These are phyloP conservation scores for Pyrenochaeta sp. DNA, from an alignment of 2,329 filamentous ascomycete genomes.

Conservation along the genomic window DNA sequence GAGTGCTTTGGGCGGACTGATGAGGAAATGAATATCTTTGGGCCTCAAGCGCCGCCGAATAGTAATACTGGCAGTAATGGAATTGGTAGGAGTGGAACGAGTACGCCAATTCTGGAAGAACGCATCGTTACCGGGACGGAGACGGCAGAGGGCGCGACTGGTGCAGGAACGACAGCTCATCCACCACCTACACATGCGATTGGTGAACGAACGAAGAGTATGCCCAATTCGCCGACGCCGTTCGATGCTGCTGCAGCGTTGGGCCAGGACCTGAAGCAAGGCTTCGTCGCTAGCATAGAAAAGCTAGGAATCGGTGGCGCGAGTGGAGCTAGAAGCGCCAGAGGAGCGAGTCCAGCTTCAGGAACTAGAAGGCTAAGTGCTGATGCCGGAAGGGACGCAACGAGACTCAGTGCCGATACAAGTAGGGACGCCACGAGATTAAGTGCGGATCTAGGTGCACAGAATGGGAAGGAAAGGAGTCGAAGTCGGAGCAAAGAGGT, in stretches of 20 bases:
- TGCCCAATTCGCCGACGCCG: slow-evolving; percentile 22
- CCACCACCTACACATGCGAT: slow-evolving; percentile 34
- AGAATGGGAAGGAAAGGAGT: slow-evolving; percentile 22
- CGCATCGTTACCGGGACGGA: slow-evolving; percentile 47
- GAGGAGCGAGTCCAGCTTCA: slow-evolving; percentile 26
- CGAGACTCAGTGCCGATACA: slow-evolving; percentile 18
- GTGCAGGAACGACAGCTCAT: slow-evolving; percentile 38
- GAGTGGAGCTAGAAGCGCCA: slow-evolving; percentile 8
- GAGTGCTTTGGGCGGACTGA: slow-evolving; percentile 86
- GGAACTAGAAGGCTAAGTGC: slow-evolving; percentile 18
- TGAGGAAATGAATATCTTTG: slow-evolving; percentile 84
- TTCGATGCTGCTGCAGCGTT: slow-evolving; percentile 39
- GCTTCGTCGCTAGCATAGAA: slow-evolving; percentile 42
- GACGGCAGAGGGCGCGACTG: slow-evolving; percentile 42
- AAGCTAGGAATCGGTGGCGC: slow-evolving; percentile 36
- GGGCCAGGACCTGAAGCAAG: slow-evolving; percentile 40
- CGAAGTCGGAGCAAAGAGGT: slow-evolving; percentile 28
- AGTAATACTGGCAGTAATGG: slow-evolving; percentile 33
- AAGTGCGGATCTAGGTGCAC: slow-evolving; percentile 13
- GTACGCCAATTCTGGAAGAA: slow-evolving; percentile 38
- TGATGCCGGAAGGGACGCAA: slow-evolving; percentile 16
- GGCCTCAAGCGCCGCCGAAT: slow-evolving; percentile 33
- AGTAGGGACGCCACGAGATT: not conserved
- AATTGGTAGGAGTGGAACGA: slow-evolving; percentile 36
- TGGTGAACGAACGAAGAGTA: slow-evolving; percentile 18